These are phyloP conservation scores for Boehmeria nivea DNA, from an alignment of 306 rosid species.

Conservation along the genomic window DNA sequence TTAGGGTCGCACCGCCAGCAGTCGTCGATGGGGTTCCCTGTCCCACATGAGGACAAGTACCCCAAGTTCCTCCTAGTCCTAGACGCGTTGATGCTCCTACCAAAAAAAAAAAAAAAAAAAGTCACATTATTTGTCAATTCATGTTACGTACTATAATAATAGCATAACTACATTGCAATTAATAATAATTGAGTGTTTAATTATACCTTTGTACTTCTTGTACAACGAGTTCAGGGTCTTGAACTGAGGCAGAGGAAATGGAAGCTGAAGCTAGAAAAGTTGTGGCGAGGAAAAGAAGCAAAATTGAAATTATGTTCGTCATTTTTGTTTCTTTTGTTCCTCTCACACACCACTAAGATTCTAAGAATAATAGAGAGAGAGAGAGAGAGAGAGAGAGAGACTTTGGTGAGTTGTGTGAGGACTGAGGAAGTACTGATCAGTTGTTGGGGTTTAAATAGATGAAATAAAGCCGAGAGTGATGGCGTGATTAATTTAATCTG, in stretches of 20 bases:
- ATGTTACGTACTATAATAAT: no score
- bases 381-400: conserved; percentile 8
- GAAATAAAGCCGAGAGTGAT: conserved; percentile 71
- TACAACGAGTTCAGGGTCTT: conserved; percentile 61
- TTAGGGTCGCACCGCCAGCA: conserved; percentile 81
- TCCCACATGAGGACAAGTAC: conserved; percentile 56
- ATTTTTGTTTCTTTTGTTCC: conserved; percentile 21
- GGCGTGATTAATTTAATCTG: conserved; percentile 67
- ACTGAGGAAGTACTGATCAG: conserved; percentile 6
- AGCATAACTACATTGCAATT: no score
- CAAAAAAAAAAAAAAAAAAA: no score
- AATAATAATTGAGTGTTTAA: no score
- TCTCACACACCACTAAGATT: no score
- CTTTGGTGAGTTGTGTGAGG: not conserved
- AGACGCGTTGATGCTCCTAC: conserved; percentile 64
- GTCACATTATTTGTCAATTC: no score
- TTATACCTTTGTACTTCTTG: conserved; percentile 68
- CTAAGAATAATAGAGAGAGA: no score
- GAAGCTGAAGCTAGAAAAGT: conserved; percentile 14
- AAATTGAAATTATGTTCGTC: conserved; percentile 26
- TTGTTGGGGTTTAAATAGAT: conserved; percentile 16
- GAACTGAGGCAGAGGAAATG: conserved; percentile 36
- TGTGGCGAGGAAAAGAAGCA: conserved; percentile 25
- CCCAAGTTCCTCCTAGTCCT: conserved; percentile 77
- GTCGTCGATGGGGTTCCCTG: conserved; percentile 85